Conservation (phyloP, 169 alveolate species). For the Eimeria sp. region DNA sequence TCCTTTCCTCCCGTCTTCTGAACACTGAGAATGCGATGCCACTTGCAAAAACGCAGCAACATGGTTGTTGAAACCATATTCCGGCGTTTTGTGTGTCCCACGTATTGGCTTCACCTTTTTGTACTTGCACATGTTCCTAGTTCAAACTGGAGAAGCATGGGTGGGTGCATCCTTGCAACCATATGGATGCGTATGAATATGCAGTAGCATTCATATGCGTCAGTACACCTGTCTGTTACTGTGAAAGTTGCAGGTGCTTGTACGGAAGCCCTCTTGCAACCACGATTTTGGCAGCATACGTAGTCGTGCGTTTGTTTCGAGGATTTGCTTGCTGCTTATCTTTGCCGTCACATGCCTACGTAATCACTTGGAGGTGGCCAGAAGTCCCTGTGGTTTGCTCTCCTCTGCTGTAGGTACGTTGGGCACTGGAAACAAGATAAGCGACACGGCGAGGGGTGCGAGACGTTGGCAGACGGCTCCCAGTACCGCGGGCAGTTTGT, state of each 20-base stretch:
- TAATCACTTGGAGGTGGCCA: neutral
- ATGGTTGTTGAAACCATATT: neutral
- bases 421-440: conserved; percentile 89
- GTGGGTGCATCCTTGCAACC: neutral
- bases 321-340: neutral
- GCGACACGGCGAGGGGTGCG: conserved; percentile 89
- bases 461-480: conserved; percentile 85
- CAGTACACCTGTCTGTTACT: neutral
- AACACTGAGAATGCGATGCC: neutral
- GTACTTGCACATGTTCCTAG: neutral
- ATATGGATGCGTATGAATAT: neutral
- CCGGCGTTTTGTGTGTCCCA: neutral
- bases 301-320: neutral
- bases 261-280: neutral
- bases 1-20: neutral
- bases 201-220: neutral
- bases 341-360: neutral
- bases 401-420: conserved; percentile 70
- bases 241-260: neutral
- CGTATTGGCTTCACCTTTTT: neutral
- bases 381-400: neutral
- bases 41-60: neutral
- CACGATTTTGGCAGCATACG: neutral
- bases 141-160: neutral
- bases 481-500: conserved; percentile 89